Evolutionary conservation across 2,329 filamentous ascomycete genomes (phyloP).

Genomic region (Colletotrichum horii): DNA sequence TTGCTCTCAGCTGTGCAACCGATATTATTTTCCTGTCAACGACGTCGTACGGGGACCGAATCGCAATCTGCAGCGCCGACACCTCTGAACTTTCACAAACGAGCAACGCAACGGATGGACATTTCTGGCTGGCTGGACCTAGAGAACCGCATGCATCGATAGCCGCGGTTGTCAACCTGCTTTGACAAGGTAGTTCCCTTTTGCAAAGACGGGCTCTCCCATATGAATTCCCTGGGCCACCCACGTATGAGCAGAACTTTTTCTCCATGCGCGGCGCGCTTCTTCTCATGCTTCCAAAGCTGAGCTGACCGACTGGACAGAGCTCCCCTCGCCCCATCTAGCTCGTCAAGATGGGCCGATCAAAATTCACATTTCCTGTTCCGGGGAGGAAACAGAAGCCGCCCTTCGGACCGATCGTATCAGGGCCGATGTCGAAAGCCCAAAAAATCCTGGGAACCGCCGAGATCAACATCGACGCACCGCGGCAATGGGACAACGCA

Average conservation of each 20-base stretch:
- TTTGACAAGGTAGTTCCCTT: slow-evolving; percentile 22
- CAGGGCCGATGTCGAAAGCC: slow-evolving; percentile 53
- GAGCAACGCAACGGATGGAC: slow-evolving; percentile 10
- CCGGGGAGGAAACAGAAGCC: slow-evolving; percentile 52
- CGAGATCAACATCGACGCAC: slow-evolving; percentile 47
- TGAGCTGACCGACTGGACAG: slow-evolving; percentile 8
- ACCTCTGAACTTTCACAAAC: neutral
- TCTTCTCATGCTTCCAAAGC: neutral
- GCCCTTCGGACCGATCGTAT: slow-evolving; percentile 28
- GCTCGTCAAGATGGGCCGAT: slow-evolving; percentile 39
- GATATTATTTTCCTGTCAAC: neutral
- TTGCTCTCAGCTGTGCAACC: slow-evolving; percentile 8
- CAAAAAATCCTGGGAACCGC: slow-evolving; percentile 55
- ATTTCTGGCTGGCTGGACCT: neutral
- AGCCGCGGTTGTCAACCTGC: slow-evolving; percentile 5
- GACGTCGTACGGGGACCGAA: neutral
- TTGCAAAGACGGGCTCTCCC: neutral
- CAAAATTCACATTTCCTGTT: slow-evolving; percentile 54
- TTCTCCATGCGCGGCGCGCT: neutral
- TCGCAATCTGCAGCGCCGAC: neutral
- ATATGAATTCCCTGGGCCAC: neutral
- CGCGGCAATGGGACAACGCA: slow-evolving; percentile 45
- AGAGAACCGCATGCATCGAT: slow-evolving; percentile 20
- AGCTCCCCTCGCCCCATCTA: neutral
- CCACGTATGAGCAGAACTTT: neutral